A percentile compares a stretch with the other conserved stretches of the same genome.
phyloP scores from a whole-genome alignment of 1,139 yeast species.

The Saccharomycopsis crataegensis region DNA sequence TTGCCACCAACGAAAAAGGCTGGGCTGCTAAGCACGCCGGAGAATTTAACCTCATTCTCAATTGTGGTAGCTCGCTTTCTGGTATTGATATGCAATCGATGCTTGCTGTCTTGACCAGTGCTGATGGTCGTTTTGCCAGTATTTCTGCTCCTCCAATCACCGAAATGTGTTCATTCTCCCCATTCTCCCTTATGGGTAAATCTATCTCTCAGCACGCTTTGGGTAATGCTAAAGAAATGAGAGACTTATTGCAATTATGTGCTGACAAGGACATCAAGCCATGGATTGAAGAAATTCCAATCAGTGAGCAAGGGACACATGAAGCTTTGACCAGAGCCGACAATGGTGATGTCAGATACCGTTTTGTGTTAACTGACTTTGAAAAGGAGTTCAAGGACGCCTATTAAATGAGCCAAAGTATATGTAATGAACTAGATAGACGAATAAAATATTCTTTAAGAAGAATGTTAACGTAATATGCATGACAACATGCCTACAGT shows the following conservation, averaged over 20 bases:
- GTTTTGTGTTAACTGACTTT: constrained; percentile 53
- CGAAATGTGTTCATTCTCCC: constrained; percentile 29
- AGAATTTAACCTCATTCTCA: constrained; percentile 38
- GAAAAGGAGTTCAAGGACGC: constrained; percentile 29
- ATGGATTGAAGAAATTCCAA: constrained; percentile 53
- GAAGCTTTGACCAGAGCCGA: constrained; percentile 45
- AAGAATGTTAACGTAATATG: too few relatives aligned
- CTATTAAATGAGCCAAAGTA: too few relatives aligned
- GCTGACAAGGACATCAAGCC: constrained; percentile 45
- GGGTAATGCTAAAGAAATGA: constrained; percentile 48
- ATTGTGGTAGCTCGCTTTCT: constrained; percentile 43
- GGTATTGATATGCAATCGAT: constrained; percentile 37
- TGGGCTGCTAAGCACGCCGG: constrained; percentile 24
- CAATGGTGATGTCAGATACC: constrained; percentile 52
- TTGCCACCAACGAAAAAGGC: constrained; percentile 44
- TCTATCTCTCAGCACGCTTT: constrained; percentile 29
- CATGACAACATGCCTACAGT: too few relatives aligned
- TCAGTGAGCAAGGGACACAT: constrained; percentile 43
- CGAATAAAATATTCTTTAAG: too few relatives aligned
- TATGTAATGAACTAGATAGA: too few relatives aligned
- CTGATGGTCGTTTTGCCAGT: constrained; percentile 33
- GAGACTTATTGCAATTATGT: constrained; percentile 47
- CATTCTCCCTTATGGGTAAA: constrained; percentile 33
- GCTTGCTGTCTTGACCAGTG: constrained; percentile 51
- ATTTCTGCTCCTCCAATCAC: constrained; percentile 38